Percentiles rank a stretch among this genome's conserved stretches.
Evolutionary conservation across 805 yeast species (phyloP).

Genomic region (Metschnikowia dekortorum): DNA sequence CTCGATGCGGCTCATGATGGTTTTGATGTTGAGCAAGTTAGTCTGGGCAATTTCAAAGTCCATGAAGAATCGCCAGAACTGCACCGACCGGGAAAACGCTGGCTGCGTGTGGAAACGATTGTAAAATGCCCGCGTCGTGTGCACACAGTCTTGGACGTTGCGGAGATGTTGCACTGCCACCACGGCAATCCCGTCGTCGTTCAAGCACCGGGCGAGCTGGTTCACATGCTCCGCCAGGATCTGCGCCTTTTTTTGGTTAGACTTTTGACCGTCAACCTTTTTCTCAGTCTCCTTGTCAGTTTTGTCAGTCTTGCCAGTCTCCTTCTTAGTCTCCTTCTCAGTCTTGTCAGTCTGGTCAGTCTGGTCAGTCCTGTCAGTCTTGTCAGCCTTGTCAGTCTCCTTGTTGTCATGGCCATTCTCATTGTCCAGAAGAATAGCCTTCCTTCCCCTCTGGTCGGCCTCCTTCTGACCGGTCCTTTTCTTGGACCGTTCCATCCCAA

Average conservation of each 20-base stretch:
- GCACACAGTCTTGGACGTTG: conserved; percentile 22
- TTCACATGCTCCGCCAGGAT: not conserved
- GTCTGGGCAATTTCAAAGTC: conserved; percentile 45
- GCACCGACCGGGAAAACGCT: conserved; percentile 34
- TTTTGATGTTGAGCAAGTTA: conserved; percentile 43
- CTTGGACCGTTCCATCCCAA: conserved; percentile 17
- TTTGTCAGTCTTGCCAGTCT: too few relatives aligned
- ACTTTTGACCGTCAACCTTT: too few relatives aligned
- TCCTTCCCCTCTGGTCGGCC: too few relatives aligned
- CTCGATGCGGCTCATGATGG: conserved; percentile 44
- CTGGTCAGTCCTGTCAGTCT: too few relatives aligned
- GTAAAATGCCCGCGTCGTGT: conserved; percentile 23
- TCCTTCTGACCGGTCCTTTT: conserved; percentile 1
- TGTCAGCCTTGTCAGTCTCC: too few relatives aligned
- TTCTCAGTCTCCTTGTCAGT: too few relatives aligned
- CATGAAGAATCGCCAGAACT: conserved; percentile 57
- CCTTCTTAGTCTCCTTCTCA: too few relatives aligned
- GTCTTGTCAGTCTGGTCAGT: too few relatives aligned
- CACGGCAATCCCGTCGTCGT: conserved; percentile 38
- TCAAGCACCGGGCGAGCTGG: conserved; percentile 28
- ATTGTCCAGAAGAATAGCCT: too few relatives aligned
- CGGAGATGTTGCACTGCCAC: conserved; percentile 24
- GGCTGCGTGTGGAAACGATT: conserved; percentile 24
- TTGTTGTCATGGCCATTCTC: too few relatives aligned
- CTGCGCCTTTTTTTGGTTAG: not conserved